These are phyloP conservation scores for Senecio squalidus DNA, from an alignment of 140 eudicot species.

Conservation along the genomic window DNA sequence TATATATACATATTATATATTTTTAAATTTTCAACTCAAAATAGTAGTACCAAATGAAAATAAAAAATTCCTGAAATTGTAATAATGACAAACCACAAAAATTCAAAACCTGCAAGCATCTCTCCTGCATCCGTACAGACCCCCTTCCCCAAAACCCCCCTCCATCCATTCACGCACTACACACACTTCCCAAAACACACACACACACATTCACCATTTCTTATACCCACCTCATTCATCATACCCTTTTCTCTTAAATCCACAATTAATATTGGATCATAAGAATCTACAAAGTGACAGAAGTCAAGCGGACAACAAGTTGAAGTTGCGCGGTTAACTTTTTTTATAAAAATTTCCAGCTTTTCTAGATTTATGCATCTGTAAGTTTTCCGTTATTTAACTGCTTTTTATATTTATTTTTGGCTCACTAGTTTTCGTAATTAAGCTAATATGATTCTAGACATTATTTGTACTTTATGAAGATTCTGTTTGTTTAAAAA, in stretches of 20 bases:
- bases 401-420: no score
- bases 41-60: background rate
- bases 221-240: background rate
- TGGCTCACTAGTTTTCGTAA: background rate
- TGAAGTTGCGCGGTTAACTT: no score
- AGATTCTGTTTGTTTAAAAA: slow-evolving; percentile 17
- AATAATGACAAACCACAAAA: slow-evolving; percentile 17
- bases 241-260: no score
- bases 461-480: slow-evolving; percentile 12
- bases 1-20: no score
- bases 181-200: slow-evolving; percentile 4
- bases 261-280: no score
- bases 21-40: no score
- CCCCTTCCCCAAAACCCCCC: background rate
- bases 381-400: no score
- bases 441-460: background rate
- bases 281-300: no score
- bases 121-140: slow-evolving; percentile 21
- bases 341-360: no score
- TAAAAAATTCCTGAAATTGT: background rate
- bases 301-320: no score
- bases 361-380: no score
- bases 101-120: slow-evolving; percentile 12
- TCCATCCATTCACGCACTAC: slow-evolving; percentile 19
- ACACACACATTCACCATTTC: background rate